A percentile compares a stretch with the other conserved stretches of the same genome.
These are phyloP conservation scores for Erythrobasidium hasegawianum DNA, from an alignment of 1,284 basidiomycete species.

Conservation along the genomic window DNA sequence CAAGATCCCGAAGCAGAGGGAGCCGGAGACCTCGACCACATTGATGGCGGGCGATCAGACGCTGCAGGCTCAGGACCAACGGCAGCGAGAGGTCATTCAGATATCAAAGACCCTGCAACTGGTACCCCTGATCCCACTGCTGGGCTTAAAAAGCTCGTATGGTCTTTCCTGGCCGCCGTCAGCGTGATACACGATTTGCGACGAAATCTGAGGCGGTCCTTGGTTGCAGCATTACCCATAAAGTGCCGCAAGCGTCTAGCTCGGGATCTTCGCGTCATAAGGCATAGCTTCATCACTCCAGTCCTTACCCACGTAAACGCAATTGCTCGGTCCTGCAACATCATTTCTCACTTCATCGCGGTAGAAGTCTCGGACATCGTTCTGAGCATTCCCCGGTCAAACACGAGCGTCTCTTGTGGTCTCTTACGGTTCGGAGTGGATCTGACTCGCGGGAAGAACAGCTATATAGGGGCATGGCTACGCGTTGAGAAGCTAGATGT, in stretches of 20 bases:
- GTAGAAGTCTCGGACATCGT: constrained; percentile 16
- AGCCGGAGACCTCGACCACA: neutral
- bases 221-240: neutral
- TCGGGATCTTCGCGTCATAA: constrained; percentile 9
- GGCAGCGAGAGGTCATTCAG: neutral
- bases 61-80: neutral
- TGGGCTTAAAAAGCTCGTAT: neutral
- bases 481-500: constrained; percentile 8
- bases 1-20: neutral
- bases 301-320: constrained; percentile 11
- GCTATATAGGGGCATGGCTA: constrained; percentile 29
- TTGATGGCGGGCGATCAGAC: too few relatives aligned
- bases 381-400: constrained; percentile 14
- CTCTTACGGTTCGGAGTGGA: constrained; percentile 16
- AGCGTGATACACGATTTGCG: constrained; percentile 11
- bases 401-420: constrained; percentile 1
- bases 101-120: neutral
- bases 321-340: constrained; percentile 2
- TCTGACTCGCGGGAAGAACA: constrained; percentile 11
- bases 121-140: neutral
- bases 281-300: constrained; percentile 15
- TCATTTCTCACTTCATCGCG: constrained; percentile 16
- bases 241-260: neutral
- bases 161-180: neutral
- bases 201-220: neutral